Percentiles rank a stretch among this genome's conserved stretches.
Conservation (phyloP, 352 stramenopile genomes). For the Pythium angustatum region DNA sequence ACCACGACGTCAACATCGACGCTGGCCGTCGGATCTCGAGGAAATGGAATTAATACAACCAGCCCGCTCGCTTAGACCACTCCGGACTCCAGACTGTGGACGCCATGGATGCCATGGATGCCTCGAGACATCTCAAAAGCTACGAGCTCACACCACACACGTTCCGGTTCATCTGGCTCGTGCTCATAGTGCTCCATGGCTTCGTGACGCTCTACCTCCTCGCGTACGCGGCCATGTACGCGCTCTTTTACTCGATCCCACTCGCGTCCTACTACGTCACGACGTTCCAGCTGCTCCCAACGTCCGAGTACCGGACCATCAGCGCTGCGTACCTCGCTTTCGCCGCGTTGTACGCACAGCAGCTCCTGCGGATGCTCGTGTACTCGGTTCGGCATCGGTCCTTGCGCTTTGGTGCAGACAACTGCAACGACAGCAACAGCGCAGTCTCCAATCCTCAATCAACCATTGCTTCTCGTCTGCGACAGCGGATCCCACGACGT, state of each 20-base stretch:
- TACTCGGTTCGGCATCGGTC: not conserved
- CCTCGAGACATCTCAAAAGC: not conserved
- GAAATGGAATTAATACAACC: too few species aligned
- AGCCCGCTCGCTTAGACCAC: too few species aligned
- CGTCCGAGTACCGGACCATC: not conserved
- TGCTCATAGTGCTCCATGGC: not conserved
- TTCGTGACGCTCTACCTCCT: slow-evolving; percentile 5
- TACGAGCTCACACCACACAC: not conserved
- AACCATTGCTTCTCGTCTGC: not conserved
- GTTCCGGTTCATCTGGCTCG: not conserved
- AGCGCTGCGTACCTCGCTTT: slow-evolving; percentile 1
- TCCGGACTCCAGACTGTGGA: too few species aligned
- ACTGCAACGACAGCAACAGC: not conserved
- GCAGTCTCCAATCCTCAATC: not conserved
- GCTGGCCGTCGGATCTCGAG: too few species aligned
- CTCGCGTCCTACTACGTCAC: slow-evolving; percentile 9
- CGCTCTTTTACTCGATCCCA: slow-evolving; percentile 3
- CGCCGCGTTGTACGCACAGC: not conserved
- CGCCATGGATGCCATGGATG: not conserved
- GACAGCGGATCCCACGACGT: not conserved
- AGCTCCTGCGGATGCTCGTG: not conserved
- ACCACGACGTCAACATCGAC: too few species aligned
- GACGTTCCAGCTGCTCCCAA: slow-evolving; percentile 9
- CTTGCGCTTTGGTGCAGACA: not conserved
- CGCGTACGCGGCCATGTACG: slow-evolving; percentile 2